These are phyloP conservation scores for Rhynchospora breviuscula DNA, from an alignment of 176 grass and related monocot species.

Conservation along the genomic window DNA sequence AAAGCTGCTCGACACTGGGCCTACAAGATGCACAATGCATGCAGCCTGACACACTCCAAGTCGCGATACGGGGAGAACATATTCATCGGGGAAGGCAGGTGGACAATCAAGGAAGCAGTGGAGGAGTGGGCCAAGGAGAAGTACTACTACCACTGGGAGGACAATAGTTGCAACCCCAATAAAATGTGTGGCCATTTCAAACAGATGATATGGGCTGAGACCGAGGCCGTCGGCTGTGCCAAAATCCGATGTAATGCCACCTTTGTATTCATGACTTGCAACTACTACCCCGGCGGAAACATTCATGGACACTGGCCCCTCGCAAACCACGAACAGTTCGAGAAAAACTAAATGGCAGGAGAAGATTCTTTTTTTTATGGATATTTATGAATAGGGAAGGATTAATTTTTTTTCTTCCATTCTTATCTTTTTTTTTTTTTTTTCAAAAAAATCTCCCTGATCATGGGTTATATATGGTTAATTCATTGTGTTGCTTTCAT, in stretches of 20 bases:
- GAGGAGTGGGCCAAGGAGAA: constrained; percentile 32
- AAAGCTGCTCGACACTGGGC: constrained; percentile 49
- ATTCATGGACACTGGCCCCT: constrained; percentile 37
- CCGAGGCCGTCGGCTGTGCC: constrained; percentile 36
- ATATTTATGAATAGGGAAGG: constrained; percentile 9
- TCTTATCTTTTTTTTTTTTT: neutral
- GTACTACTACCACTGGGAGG: constrained; percentile 35
- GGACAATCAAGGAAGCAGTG: constrained; percentile 28
- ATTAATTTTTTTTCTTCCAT: neutral
- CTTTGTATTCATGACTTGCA: constrained; percentile 44
- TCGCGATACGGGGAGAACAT: constrained; percentile 39
- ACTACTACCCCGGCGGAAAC: constrained; percentile 49
- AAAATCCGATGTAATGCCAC: constrained; percentile 32
- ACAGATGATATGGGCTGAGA: constrained; percentile 43
- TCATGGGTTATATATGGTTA: neutral
- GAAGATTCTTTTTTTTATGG: neutral
- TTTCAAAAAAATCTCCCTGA: neutral
- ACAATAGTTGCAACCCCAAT: constrained; percentile 29
- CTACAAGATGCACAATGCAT: constrained; percentile 30
- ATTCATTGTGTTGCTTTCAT: neutral
- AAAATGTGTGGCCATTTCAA: constrained; percentile 56
- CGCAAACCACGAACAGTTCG: neutral
- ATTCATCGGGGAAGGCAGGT: constrained; percentile 35
- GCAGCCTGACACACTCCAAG: constrained; percentile 31
- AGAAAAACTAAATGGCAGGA: neutral